Evolutionary conservation across 225 moss, liverwort and hornwort species (phyloP).

Genomic region (Physcomitrellopsis africana): DNA sequence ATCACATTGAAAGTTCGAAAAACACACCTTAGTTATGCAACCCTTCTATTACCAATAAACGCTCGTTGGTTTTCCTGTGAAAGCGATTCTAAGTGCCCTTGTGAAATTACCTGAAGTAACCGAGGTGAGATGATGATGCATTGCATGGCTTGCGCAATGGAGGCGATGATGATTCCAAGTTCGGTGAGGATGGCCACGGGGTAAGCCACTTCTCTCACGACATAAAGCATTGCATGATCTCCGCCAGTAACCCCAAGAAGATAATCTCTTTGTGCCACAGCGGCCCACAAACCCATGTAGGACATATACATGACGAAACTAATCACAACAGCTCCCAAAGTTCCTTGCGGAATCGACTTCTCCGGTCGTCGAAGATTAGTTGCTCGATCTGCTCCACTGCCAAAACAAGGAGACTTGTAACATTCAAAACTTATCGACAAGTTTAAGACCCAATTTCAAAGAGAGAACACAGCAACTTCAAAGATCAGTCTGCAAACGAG

Average conservation of each 20-base stretch:
- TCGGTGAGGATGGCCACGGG: constrained; percentile 63
- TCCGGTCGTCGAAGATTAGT: constrained; percentile 61
- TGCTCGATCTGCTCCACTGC: constrained; percentile 73
- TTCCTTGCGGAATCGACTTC: constrained; percentile 64
- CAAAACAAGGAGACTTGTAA: background rate
- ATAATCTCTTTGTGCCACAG: constrained; percentile 65
- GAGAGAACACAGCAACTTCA: background rate
- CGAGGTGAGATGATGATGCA: constrained; percentile 73
- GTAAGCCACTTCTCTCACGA: constrained; percentile 60
- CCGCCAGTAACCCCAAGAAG: constrained; percentile 51
- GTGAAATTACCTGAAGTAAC: constrained; percentile 57
- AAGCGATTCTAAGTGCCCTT: too few relatives aligned
- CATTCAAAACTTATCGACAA: background rate
- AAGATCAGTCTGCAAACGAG: too few relatives aligned
- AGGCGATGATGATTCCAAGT: constrained; percentile 71
- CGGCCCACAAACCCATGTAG: constrained; percentile 76
- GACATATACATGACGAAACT: constrained; percentile 66
- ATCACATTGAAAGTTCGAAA: too few relatives aligned
- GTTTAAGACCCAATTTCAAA: background rate
- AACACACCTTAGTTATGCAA: too few relatives aligned
- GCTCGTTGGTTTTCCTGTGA: too few relatives aligned
- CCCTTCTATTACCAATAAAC: too few relatives aligned
- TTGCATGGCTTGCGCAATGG: constrained; percentile 73
- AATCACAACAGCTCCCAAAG: constrained; percentile 62
- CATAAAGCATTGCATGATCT: constrained; percentile 43